phyloP scores from a whole-genome alignment of 2,329 filamentous ascomycete genomes.

The Colletotrichum destructivum region DNA sequence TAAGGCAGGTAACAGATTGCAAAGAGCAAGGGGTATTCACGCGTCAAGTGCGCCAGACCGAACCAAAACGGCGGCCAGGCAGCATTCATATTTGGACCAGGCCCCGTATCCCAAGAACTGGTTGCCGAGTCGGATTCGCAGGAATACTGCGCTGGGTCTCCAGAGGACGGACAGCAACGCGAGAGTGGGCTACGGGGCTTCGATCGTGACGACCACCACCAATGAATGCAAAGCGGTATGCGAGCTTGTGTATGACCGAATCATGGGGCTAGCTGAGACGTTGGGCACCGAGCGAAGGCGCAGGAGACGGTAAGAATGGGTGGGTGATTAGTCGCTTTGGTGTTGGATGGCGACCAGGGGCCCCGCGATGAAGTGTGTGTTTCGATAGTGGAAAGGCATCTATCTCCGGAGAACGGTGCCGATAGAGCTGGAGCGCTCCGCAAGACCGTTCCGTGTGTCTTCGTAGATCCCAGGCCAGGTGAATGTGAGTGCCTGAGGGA shows the following conservation, averaged over 20 bases:
- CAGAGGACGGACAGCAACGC: slow-evolving; percentile 34
- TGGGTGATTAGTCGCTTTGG: slow-evolving; percentile 25
- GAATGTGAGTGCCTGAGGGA: slow-evolving; percentile 5
- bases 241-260: slow-evolving; percentile 18
- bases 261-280: slow-evolving; percentile 25
- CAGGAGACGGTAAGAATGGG: slow-evolving; percentile 31
- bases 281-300: slow-evolving; percentile 34
- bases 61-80: slow-evolving; percentile 3
- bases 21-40: slow-evolving; percentile 11
- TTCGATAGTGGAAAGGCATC: slow-evolving; percentile 5
- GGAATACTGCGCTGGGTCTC: slow-evolving; percentile 5
- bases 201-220: slow-evolving; percentile 13
- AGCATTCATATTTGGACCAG: neutral
- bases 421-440: slow-evolving; percentile 16
- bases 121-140: slow-evolving; percentile 31
- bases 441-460: slow-evolving; percentile 25
- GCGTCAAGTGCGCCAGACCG: slow-evolving; percentile 15
- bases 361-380: slow-evolving; percentile 17
- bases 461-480: slow-evolving; percentile 32
- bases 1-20: neutral
- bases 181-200: slow-evolving; percentile 23
- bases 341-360: slow-evolving; percentile 16
- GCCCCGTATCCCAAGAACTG: slow-evolving; percentile 19
- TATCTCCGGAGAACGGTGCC: slow-evolving; percentile 2
- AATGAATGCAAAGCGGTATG: slow-evolving; percentile 20